These are phyloP conservation scores for Hypholoma sublateritium DNA, from an alignment of 768 basidiomycete genomes.

Conservation along the genomic window DNA sequence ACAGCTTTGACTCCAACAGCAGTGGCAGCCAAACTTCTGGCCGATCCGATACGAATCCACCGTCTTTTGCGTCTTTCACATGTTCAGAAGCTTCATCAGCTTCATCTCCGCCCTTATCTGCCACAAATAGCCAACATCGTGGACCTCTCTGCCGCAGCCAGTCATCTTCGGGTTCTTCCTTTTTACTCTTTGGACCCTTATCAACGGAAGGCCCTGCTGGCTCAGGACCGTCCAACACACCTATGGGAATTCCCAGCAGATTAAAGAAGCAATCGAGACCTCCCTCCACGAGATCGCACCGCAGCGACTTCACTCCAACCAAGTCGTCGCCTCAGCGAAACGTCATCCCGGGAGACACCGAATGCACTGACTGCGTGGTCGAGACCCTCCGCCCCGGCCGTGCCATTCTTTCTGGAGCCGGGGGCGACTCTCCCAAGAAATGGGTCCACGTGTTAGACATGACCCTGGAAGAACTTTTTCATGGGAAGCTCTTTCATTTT, in stretches of 20 bases:
- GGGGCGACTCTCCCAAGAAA: conserved; percentile 29
- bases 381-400: conserved; percentile 21
- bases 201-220: conserved; percentile 3
- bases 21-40: conserved; percentile 8
- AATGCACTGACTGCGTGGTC: conserved; percentile 12
- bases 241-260: conserved; percentile 20
- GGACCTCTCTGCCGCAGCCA: conserved; percentile 9
- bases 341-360: conserved; percentile 13
- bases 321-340: conserved; percentile 10
- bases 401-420: conserved; percentile 18
- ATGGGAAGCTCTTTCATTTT: conserved; percentile 49
- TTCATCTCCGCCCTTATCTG: conserved; percentile 12
- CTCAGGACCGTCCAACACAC: conserved; percentile 10
- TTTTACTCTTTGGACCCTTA: neutral
- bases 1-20: conserved; percentile 5
- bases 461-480: conserved; percentile 57
- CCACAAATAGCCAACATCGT: conserved; percentile 9
- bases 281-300: conserved; percentile 13
- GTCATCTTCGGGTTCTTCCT: conserved; percentile 2
- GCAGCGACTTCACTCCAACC: conserved; percentile 14
- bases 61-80: conserved; percentile 6
- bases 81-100: conserved; percentile 7
- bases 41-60: neutral
- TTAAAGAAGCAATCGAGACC: conserved; percentile 24
- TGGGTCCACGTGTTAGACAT: conserved; percentile 50